Conservation (phyloP, 441 rosid genomes). For the Adansonia grandidieri region DNA sequence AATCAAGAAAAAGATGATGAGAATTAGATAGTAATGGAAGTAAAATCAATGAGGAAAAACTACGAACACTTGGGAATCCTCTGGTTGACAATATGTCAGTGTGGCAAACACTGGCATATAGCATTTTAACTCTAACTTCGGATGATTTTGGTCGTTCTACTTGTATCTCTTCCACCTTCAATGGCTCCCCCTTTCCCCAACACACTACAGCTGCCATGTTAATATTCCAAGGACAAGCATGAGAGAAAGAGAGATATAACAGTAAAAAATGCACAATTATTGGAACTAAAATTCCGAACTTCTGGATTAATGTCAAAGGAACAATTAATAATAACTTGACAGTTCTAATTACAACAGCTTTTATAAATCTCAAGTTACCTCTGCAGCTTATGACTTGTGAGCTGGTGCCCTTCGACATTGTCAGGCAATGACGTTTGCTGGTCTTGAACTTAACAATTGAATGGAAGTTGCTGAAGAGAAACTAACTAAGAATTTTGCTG, state of each 20-base stretch:
- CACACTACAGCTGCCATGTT: constrained; percentile 39
- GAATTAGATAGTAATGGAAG: not conserved
- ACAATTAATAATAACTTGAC: not conserved
- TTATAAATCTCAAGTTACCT: not conserved
- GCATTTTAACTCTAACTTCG: constrained; percentile 51
- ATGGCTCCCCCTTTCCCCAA: constrained; percentile 43
- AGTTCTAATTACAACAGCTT: not conserved
- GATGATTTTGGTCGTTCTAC: constrained; percentile 50
- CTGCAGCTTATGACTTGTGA: constrained; percentile 15
- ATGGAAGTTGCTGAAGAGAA: not conserved
- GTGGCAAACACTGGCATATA: constrained; percentile 56
- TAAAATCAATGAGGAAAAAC: not conserved
- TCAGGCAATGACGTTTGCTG: not conserved
- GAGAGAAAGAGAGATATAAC: not conserved
- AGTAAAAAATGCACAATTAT: no score
- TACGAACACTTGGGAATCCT: constrained; percentile 32
- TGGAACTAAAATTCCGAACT: not conserved
- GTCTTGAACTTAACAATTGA: not conserved
- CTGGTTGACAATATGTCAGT: constrained; percentile 36
- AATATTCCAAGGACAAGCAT: not conserved
- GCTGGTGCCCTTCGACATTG: not conserved
- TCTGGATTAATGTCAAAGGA: not conserved
- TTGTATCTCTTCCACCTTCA: constrained; percentile 54
- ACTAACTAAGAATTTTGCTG: not conserved
- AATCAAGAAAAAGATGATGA: not conserved